Percentiles rank a stretch among this genome's conserved stretches.
phyloP scores from a whole-genome alignment of 352 stramenopile genomes.

The Phytophthora litchii region DNA sequence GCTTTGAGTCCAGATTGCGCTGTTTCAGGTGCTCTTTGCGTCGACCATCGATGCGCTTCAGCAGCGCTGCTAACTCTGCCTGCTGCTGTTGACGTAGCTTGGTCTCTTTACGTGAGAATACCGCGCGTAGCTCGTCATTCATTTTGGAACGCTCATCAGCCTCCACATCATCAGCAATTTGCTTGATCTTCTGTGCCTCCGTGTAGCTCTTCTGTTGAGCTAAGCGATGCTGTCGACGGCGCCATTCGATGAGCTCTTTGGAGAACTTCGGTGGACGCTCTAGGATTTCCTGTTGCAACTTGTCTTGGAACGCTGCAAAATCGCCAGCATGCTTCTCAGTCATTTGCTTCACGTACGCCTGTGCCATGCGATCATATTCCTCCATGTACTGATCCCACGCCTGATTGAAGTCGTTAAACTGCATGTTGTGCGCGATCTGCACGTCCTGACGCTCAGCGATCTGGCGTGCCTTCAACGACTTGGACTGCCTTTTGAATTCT shows the following conservation, averaged over 20 bases:
- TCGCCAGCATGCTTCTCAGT: constrained; percentile 90
- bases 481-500: constrained; percentile 92
- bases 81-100: constrained; percentile 93
- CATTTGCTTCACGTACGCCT: constrained; percentile 95
- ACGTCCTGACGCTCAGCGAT: constrained; percentile 93
- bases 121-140: constrained; percentile 75
- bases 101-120: constrained; percentile 89
- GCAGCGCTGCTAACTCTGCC: constrained; percentile 91
- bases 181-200: constrained; percentile 95
- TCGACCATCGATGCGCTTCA: constrained; percentile 94
- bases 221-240: constrained; percentile 92
- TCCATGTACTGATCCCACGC: constrained; percentile 96
- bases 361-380: constrained; percentile 94
- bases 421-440: constrained; percentile 96
- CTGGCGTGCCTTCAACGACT: constrained; percentile 90
- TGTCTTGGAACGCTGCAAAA: constrained; percentile 89
- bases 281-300: constrained; percentile 87
- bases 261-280: constrained; percentile 92
- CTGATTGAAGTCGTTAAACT: constrained; percentile 94
- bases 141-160: constrained; percentile 91
- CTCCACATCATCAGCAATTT: constrained; percentile 94
- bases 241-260: constrained; percentile 95
- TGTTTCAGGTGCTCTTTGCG: constrained; percentile 95
- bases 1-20: constrained; percentile 92
- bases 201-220: constrained; percentile 94